Percentiles rank a stretch among this genome's conserved stretches.
These are phyloP conservation scores for Vitis riparia DNA, from an alignment of 164 flowering plant genomes.

Conservation along the genomic window DNA sequence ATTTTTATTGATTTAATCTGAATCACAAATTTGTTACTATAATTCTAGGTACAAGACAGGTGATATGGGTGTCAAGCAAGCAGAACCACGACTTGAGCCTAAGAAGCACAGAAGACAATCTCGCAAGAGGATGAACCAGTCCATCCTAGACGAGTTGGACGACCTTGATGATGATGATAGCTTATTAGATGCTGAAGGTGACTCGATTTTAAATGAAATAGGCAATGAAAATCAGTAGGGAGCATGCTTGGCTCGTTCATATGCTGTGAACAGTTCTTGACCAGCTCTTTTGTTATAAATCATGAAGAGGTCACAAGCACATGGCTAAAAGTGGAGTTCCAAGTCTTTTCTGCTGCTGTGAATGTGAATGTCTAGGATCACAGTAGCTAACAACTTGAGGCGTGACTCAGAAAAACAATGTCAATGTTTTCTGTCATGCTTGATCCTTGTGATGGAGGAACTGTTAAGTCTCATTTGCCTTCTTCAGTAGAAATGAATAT, in stretches of 20 bases:
- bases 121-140: constrained; percentile 79
- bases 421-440: no score
- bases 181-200: constrained; percentile 28
- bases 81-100: constrained; percentile 72
- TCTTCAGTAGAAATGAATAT: no score
- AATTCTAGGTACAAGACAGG: constrained; percentile 73
- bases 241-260: not conserved
- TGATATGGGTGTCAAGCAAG: constrained; percentile 70
- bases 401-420: no score
- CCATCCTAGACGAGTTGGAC: constrained; percentile 60
- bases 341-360: no score
- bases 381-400: no score
- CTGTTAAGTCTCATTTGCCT: no score
- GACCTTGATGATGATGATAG: constrained; percentile 58
- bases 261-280: constrained; percentile 13
- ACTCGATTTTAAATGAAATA: constrained; percentile 30
- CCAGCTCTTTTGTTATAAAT: not conserved
- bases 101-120: constrained; percentile 89
- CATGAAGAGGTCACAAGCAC: not conserved
- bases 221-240: constrained; percentile 33
- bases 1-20: no score
- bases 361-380: no score
- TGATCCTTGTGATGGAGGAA: no score
- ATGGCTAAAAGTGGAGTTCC: not conserved
- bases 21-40: not conserved